These are phyloP conservation scores for Aspergillus alliaceus DNA, from an alignment of 2,329 filamentous ascomycete genomes.

Conservation along the genomic window DNA sequence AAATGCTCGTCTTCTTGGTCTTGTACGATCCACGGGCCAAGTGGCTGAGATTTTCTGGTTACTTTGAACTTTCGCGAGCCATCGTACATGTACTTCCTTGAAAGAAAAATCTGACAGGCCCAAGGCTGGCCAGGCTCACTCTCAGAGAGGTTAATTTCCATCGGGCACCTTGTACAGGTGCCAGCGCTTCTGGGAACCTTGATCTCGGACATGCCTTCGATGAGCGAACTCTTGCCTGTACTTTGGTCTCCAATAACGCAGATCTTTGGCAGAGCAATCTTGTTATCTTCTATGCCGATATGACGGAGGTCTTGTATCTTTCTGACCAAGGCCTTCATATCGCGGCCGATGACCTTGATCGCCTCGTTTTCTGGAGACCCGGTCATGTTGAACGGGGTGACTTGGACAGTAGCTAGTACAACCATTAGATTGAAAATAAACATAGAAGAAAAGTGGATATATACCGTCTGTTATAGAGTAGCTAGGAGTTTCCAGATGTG, in stretches of 20 bases:
- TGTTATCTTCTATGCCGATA: slow-evolving; percentile 68
- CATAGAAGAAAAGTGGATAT: background rate
- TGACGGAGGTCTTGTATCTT: slow-evolving; percentile 62
- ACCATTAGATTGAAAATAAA: background rate
- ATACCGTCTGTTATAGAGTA: background rate
- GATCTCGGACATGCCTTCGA: slow-evolving; percentile 65
- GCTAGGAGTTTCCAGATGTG: background rate
- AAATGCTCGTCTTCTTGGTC: slow-evolving; percentile 57
- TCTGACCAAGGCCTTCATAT: slow-evolving; percentile 39
- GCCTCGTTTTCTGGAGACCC: slow-evolving; percentile 10
- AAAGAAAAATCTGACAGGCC: slow-evolving; percentile 67
- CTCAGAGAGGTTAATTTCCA: slow-evolving; percentile 71
- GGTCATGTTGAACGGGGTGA: background rate
- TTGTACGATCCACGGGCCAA: slow-evolving; percentile 65
- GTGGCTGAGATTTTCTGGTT: slow-evolving; percentile 54
- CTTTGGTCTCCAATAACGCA: slow-evolving; percentile 84
- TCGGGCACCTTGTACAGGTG: slow-evolving; percentile 76
- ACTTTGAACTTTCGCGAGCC: slow-evolving; percentile 38
- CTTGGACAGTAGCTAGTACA: background rate
- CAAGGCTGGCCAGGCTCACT: slow-evolving; percentile 52
- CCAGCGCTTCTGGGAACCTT: slow-evolving; percentile 69
- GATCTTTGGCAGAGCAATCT: slow-evolving; percentile 71
- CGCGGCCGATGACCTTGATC: slow-evolving; percentile 29
- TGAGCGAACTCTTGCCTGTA: slow-evolving; percentile 73
- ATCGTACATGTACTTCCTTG: slow-evolving; percentile 62